Evolutionary conservation across 176 grass and related monocot genomes (phyloP), one percentile per base, ranked within the genome.

Genomic region (Oropetium thomaeum): DNA sequence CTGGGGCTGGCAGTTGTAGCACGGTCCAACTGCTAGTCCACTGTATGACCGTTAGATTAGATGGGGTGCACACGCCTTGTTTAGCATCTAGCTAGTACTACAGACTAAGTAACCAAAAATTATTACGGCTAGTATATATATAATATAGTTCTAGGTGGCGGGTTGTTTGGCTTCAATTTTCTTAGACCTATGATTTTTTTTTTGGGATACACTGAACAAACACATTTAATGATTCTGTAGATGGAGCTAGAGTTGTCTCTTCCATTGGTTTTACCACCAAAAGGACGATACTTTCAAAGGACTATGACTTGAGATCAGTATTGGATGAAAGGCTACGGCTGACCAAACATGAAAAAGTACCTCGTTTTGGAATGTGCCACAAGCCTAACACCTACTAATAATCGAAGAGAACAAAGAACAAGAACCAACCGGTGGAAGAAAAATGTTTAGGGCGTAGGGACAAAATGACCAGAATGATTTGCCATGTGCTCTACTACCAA

Each of bases 341-440:
- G 34, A 88, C 75, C 80, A 53, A 37, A 88, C 75, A 31, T 66
- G 62, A 68, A 71, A 71, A 67, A 53, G 8, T 10, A 73, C 74
- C 5, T 73, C 2, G 7, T 60, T 61, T 73, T 33, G 45, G 49
- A 59, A 58, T 58, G 68, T 53, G 62, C 32, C 5, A 35, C 12
- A 52, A 52, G n/a, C 15, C 39, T 72, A 33, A 19, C 62, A 53
- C 15, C 39, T 72, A 33, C 12, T 71, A 53, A 37, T 62, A 53
- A 70, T 31, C 53, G 32, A 63, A 35, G 6, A 74, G 54, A 73
- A 39, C n/a, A 65, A 19, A 10, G 35, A 38, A 12, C 9, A 33
- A 47, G 4, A 35, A 15, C n/a, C n/a, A n/a, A n/a, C n/a, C n/a
- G n/a, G 23, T 57, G 27, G 5, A 54, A 38, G 65, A 43, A 14